phyloP scores from a whole-genome alignment of 176 grass and related monocot species.

The Eragrostis nindensis region DNA sequence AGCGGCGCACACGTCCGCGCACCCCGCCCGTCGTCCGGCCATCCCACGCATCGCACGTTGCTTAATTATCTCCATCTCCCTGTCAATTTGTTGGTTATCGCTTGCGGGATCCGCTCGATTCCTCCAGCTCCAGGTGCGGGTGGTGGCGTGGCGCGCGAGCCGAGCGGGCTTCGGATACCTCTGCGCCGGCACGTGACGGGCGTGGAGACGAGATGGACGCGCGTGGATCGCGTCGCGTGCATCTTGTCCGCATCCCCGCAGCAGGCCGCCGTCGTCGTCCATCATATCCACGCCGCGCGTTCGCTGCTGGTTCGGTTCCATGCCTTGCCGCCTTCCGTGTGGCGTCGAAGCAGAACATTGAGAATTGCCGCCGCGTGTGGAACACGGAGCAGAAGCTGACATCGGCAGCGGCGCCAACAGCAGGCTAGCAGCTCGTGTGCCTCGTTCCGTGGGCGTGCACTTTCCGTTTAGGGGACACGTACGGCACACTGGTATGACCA shows the following conservation, averaged over 20 bases:
- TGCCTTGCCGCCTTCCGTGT: not conserved
- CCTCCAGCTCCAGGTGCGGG: no score
- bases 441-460: not conserved
- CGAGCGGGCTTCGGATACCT: conserved; percentile 24
- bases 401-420: not conserved
- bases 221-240: not conserved
- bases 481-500: no score
- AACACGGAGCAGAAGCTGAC: not conserved
- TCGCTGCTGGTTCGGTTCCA: no score
- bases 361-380: not conserved
- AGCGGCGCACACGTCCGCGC: no score
- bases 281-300: no score
- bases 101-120: not conserved
- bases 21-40: no score
- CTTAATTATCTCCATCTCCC: not conserved
- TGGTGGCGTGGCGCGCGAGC: not conserved
- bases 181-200: conserved; percentile 24
- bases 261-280: no score
- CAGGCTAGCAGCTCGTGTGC: not conserved
- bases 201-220: not conserved
- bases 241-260: not conserved
- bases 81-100: not conserved
- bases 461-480: no score
- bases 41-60: not conserved
- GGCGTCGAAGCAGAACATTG: not conserved